Conservation (phyloP, 352 stramenopile species). For the Pythium plurisporium region DNA sequence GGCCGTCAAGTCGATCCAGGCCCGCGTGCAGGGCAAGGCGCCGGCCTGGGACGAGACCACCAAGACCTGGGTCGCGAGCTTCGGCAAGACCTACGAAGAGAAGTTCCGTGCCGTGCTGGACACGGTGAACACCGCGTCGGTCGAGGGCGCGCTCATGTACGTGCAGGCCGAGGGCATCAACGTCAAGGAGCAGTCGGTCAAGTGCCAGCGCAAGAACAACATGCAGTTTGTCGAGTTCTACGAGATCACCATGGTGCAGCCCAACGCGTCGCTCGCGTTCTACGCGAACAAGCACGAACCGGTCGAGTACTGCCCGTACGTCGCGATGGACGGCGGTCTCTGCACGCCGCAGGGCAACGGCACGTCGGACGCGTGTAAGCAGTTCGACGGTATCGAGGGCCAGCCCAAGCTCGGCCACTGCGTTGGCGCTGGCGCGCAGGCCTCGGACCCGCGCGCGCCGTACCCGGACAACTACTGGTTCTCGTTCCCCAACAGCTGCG, state of each 20-base stretch:
- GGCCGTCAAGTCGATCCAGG: conserved; percentile 56
- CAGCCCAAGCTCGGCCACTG: conserved; percentile 42
- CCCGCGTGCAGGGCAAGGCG: conserved; percentile 70
- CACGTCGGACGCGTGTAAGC: conserved; percentile 30
- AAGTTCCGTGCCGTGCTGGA: conserved; percentile 53
- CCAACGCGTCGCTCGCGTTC: conserved; percentile 45
- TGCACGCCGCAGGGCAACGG: conserved; percentile 32
- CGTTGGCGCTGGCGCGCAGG: conserved; percentile 42
- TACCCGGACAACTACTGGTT: conserved; percentile 43
- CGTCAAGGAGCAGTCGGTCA: conserved; percentile 36
- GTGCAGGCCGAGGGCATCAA: conserved; percentile 83
- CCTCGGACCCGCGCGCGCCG: conserved; percentile 27
- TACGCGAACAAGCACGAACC: conserved; percentile 27
- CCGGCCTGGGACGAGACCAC: conserved; percentile 33
- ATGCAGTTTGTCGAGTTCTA: conserved; percentile 55
- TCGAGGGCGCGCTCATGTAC: conserved; percentile 81
- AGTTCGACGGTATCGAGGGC: conserved; percentile 41
- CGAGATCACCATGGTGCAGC: conserved; percentile 43
- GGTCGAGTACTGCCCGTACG: conserved; percentile 42
- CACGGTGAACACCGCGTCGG: conserved; percentile 28
- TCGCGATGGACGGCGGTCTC: conserved; percentile 36
- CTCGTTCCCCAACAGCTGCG: conserved; percentile 42
- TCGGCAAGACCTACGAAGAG: conserved; percentile 43
- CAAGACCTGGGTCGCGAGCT: conserved; percentile 56
- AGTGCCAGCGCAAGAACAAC: conserved; percentile 55